Base-by-base conservation (phyloP, 306 rosid genomes). In the Glycyrrhiza uralensis region DNA sequence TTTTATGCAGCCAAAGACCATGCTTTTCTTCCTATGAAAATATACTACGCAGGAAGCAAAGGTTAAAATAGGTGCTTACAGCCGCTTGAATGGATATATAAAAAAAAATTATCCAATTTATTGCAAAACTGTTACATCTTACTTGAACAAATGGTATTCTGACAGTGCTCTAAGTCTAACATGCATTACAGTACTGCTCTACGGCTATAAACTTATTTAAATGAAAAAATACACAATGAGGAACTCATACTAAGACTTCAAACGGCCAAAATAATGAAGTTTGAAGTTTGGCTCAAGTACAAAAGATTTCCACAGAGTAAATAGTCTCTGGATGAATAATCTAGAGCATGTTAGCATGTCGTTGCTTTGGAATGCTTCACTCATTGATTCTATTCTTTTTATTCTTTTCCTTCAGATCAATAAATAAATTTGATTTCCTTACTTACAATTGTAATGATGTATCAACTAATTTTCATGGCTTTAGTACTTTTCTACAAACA, bases 171-270 rank as follows among this genome's bases (percentile, higher is more conserved):
- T n/a, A n/a, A n/a, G n/a, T 45, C 32, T 52, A 24, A 30, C 17
- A 62, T 11, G 52, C 74, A 55, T 52, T 51, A 35, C 18, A 10
- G 14, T 11, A 39, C 63, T 12, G 23, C 50, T 73, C 41, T 17
- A 22, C 13, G 17, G 44, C 35, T 42, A 52, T 33, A n/a, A 51
- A 52, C 32, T 42, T 0, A 36, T 0, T 32, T n/a, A 15, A 51
- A 47, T 19, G 50, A 55, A 17, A 59, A 59, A 47, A 47, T 24
- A 12, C 71, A 74, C 39, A 62, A 32, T 45, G 76, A 76, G 73
- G 36, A 56, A 60, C 23, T 7, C 66, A 6, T 44, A 64, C 33
- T 3, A 45, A 33, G 72, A 62, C 36, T 82, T 73, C 66, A 24
- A 76, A 67, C 23, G 70, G 17, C 38, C 35, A 41, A 81, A 45